Evolutionary conservation across 371 early-diverging fungal species (phyloP), one percentile per base, ranked within the genome.

Genomic region (Apophysomyces ossiformis): DNA sequence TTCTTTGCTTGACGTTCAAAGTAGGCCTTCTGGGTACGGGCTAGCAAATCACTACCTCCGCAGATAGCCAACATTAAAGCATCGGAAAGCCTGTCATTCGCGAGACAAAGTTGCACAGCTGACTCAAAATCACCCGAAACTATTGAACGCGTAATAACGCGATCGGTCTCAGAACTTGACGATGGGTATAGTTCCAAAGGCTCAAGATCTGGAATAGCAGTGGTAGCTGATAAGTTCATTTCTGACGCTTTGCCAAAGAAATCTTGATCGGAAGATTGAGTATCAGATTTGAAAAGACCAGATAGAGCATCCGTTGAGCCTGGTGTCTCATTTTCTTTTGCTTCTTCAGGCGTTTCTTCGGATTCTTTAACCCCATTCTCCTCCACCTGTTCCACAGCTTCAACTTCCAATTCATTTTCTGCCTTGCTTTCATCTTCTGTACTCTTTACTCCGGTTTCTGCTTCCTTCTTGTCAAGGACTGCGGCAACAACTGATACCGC

Each of bases 91-190:
- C 93, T 87, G 56, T 94, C 85, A 6, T 89, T 79, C 26, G 88
- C 85, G 39, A 99, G 78, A 69, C 96, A 97, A 18, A 93, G 78
- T 35, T 90, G 78, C 11, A 96, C 96, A 16, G 97, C 98, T 1
- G 92, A 85, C 68, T 92, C 92, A 73, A 95, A 96, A 75, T 97
- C 95, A 61, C 97, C 97, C 37, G 94, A 74, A 4, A 96, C 83
- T 41, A 97, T 77, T 6, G 94, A 86, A 21, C 89, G 87, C 13
- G 94, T 96, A 65, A 98, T 90, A 64, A 93, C 74, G 32, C 83
- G 77, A 68, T 97, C 95, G 12, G 88, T 85, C 38, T 90, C 93
- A 2, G 85, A 76, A 37, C 87, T 82, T 18, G 71, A 70, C 1
- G 79, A 70, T 16, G 90, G 75, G 62, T 85, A 92, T 39, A 91